phyloP scores from a whole-genome alignment of 2,329 filamentous ascomycete genomes.

The Cordyceps cicadae region DNA sequence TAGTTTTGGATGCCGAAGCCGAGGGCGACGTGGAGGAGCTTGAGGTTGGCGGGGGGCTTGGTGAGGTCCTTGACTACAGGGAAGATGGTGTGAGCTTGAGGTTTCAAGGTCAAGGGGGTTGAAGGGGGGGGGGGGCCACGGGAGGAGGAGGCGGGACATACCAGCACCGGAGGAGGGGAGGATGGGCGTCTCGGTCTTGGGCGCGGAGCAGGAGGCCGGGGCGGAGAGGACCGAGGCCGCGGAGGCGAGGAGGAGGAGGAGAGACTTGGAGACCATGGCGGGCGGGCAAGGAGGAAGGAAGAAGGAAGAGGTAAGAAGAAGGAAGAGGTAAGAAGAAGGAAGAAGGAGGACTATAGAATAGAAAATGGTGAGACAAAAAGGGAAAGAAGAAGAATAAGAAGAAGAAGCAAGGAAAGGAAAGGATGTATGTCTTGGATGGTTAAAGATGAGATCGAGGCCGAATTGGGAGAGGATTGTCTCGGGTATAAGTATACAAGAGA shows the following conservation, averaged over 20 bases:
- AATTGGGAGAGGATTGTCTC: constrained; percentile 10
- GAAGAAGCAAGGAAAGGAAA: background rate
- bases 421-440: constrained; percentile 3
- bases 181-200: background rate
- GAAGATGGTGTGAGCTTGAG: background rate
- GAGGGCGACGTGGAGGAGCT: constrained; percentile 47
- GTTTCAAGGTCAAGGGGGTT: background rate
- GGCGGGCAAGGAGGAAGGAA: background rate
- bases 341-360: too few relatives aligned
- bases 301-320: background rate
- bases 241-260: constrained; percentile 26
- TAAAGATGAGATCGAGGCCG: constrained; percentile 7
- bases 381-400: background rate
- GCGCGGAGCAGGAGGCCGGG: constrained; percentile 15
- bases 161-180: background rate
- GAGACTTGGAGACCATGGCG: constrained; percentile 26
- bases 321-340: too few relatives aligned
- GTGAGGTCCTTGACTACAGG: constrained; percentile 35
- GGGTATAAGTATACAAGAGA: constrained; percentile 1
- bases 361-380: too few relatives aligned
- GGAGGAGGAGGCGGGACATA: background rate
- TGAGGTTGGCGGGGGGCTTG: constrained; percentile 28
- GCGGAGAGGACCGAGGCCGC: constrained; percentile 24
- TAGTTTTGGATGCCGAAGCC: constrained; percentile 64
- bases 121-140: too few relatives aligned